A percentile compares a stretch with the other conserved stretches of the same genome.
phyloP scores from a whole-genome alignment of 1,284 basidiomycete genomes.

The Vanrija humicola region DNA sequence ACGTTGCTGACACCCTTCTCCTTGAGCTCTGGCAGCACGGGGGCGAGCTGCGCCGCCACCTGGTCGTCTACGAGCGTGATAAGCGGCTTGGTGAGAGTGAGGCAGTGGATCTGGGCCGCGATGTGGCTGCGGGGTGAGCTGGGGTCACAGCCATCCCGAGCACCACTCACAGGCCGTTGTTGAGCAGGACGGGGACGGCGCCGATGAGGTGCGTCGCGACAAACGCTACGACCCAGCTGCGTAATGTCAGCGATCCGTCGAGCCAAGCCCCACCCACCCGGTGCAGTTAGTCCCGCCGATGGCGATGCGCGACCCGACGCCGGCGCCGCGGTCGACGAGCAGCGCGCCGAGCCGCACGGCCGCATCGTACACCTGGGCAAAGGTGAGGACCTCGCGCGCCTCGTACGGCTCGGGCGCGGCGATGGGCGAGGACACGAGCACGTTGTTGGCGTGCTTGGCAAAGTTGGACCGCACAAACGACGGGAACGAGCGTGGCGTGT shows the following conservation, averaged over 20 bases:
- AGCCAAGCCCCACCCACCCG: background rate
- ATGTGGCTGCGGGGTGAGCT: background rate
- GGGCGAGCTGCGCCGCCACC: constrained; percentile 20
- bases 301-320: constrained; percentile 29
- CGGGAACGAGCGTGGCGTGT: constrained; percentile 34
- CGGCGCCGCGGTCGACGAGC: constrained; percentile 29
- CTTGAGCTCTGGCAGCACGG: background rate
- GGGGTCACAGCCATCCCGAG: too few relatives aligned
- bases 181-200: constrained; percentile 34
- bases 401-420: constrained; percentile 8
- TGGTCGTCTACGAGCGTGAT: constrained; percentile 35
- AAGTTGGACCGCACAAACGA: constrained; percentile 24
- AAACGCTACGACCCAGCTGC: constrained; percentile 32
- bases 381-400: constrained; percentile 24
- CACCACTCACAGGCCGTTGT: constrained; percentile 9
- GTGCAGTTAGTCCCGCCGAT: constrained; percentile 39
- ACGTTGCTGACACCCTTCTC: constrained; percentile 3
- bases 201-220: constrained; percentile 36
- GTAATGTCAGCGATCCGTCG: background rate
- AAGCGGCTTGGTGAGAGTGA: constrained; percentile 24
- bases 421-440: constrained; percentile 35
- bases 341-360: constrained; percentile 26
- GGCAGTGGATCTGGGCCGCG: constrained; percentile 30
- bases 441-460: constrained; percentile 18
- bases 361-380: constrained; percentile 23